Evolutionary conservation across 768 basidiomycete species (phyloP), one percentile per base, ranked within the genome.

Genomic region (Kwoniella dendrophila): DNA sequence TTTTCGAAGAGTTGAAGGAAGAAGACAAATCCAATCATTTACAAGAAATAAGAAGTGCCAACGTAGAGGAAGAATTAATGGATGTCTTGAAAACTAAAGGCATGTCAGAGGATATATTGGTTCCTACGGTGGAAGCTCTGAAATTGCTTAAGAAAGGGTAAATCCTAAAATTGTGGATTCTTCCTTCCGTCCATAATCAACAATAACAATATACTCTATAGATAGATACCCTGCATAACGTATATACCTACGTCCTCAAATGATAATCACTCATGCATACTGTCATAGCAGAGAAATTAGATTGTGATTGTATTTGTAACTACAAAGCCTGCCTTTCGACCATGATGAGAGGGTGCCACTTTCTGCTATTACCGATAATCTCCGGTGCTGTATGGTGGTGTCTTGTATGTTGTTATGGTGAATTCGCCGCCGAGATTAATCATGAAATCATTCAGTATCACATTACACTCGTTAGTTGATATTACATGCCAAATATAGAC

Each of bases 1-100:
- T 85, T 10, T 71, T 82, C 22, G 33, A 30, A 4, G n/a, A n/a
- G n/a, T 81, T 83, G 59, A 69, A 74, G 27, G 73, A 73, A 5
- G 73, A 77, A 12, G 55, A 49, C 24, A 56, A 43, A 36, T 20
- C 48, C 56, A 76, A 40, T 14, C 43, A 90, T n/a, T 80, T 80
- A 18, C 79, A 83, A 26, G 85, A 85, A 67, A 84, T 83, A 7
- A 81, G 82, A 54, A 82, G 82, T 44, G 80, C 82, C 12, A 86
- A 84, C n/a, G 76, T 91, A 18, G 77, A 83, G 22, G 72, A 77
- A 32, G 84, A 84, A 0, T 80, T 95, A 59, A 66, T 64, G 59
- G 53, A 38, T 2, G 30, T 70, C 3, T 6, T 69, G 48, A 38
- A 56, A 47, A 57, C 32, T 40, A 56, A 55, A 18, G 62, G 54